phyloP scores from a whole-genome alignment of 2,329 filamentous ascomycete species.

The Colletotrichum spaethianum region DNA sequence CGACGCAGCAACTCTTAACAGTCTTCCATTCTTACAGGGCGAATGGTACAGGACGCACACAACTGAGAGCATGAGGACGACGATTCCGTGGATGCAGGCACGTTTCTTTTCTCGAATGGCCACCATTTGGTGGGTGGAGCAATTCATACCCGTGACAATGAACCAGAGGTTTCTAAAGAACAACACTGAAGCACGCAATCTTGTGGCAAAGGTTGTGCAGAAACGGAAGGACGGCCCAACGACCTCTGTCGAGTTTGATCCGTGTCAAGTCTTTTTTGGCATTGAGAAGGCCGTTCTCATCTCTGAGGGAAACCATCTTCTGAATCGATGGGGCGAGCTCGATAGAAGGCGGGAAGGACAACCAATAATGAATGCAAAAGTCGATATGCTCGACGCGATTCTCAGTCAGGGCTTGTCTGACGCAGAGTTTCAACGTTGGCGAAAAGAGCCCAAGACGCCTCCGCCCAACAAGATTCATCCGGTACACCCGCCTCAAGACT shows the following conservation, averaged over 20 bases:
- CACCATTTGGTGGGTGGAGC: constrained; percentile 1
- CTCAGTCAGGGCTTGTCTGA: not conserved
- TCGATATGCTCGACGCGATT: constrained; percentile 11
- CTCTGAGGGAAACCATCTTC: not conserved
- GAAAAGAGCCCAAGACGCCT: not conserved
- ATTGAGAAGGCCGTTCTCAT: not conserved
- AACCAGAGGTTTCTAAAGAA: not conserved
- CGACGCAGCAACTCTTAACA: not conserved
- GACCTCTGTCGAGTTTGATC: not conserved
- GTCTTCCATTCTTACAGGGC: not conserved
- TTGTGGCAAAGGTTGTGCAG: not conserved
- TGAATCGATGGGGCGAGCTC: not conserved
- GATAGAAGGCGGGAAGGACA: not conserved
- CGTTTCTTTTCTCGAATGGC: not conserved
- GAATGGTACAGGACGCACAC: constrained; percentile 13
- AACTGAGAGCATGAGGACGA: not conserved
- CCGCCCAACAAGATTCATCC: not conserved
- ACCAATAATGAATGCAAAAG: not conserved
- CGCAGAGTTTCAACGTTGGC: not conserved
- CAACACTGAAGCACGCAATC: not conserved
- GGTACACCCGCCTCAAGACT: not conserved
- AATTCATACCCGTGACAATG: constrained; percentile 6
- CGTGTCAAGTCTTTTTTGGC: not conserved
- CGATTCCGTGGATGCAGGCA: constrained; percentile 6
- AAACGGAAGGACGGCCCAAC: constrained; percentile 5